Evolutionary conservation across 2,329 filamentous ascomycete genomes (phyloP).

Genomic region (Colletotrichum sp.): DNA sequence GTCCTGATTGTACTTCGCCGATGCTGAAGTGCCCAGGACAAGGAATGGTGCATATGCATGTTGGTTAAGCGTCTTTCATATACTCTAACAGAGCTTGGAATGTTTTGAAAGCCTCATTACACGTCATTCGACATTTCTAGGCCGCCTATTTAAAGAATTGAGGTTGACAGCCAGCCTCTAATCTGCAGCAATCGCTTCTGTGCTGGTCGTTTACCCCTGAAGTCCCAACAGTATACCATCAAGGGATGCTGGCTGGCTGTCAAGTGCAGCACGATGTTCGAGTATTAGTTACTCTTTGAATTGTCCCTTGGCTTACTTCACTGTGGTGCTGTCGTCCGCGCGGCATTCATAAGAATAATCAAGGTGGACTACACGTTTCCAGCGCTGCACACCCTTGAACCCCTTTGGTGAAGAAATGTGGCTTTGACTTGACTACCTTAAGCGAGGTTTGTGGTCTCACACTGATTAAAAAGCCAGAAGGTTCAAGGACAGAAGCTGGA

Average conservation of each 20-base stretch:
- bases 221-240: not conserved
- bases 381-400: too few relatives aligned
- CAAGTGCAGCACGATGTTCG: not conserved
- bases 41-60: not conserved
- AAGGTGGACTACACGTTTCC: too few relatives aligned
- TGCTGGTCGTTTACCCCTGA: fast-evolving
- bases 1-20: not conserved
- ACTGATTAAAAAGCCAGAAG: too few relatives aligned
- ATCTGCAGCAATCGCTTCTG: not conserved
- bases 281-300: not conserved
- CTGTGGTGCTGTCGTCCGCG: not conserved
- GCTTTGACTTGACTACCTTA: too few relatives aligned
- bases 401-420: too few relatives aligned
- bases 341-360: not conserved
- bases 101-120: too few relatives aligned
- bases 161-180: not conserved
- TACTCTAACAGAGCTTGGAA: fast-evolving
- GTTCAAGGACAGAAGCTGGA: too few relatives aligned
- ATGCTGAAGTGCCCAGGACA: not conserved
- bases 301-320: not conserved
- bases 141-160: not conserved
- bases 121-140: too few relatives aligned
- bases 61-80: not conserved
- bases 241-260: not conserved
- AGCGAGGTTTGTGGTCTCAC: too few relatives aligned